Evolutionary conservation across 1,139 yeast species (phyloP), one percentile per base, ranked within the genome.

Genomic region (Geotrichum phurueaensis): DNA sequence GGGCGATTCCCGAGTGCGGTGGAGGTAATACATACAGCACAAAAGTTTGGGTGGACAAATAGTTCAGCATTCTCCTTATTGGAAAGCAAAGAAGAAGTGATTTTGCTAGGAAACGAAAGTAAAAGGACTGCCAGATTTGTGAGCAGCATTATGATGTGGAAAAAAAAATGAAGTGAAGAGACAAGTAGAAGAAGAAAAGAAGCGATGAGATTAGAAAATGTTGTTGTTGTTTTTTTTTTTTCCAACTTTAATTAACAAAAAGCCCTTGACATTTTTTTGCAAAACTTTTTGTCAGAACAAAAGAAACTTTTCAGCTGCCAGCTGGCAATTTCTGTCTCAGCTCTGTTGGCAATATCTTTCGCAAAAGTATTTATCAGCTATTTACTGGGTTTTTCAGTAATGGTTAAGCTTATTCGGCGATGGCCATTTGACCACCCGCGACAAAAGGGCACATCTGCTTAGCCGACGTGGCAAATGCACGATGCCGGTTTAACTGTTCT

Each of bases 31-130:
- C 61, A 43, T 59, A 59, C 61, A 27, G 58, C 61, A 31, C 61
- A 59, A 20, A 59, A 59, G n/a, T 52, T 54, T 4, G 61, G 56
- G 31, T 59, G 56, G 5, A 59, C 61, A 55, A 59, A 59, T 3
- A 51, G 56, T 31, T 59, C 61, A 29, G 61, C 61, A 22, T 55
- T 48, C n/a, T 51, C 53, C 20, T 54, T 54, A 25, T 15, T 25
- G 6, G 58, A 54, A 15, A 59, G 45, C 45, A 59, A 50, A 15
- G 61, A 51, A 3, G 61, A 59, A 1, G 58, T 49, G 56, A 59
- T 53, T 20, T 39, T 53, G 27, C 57, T 39, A 7, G 61, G 61
- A 27, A 59, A 51, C 49, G 61, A 59, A 3, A 59, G 61, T 43
- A 58, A 45, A 31, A 59, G 49, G 12, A 59, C 58, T 45, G 61